Conservation (phyloP, 2,329 filamentous ascomycete species). For the Fusarium sp. region DNA sequence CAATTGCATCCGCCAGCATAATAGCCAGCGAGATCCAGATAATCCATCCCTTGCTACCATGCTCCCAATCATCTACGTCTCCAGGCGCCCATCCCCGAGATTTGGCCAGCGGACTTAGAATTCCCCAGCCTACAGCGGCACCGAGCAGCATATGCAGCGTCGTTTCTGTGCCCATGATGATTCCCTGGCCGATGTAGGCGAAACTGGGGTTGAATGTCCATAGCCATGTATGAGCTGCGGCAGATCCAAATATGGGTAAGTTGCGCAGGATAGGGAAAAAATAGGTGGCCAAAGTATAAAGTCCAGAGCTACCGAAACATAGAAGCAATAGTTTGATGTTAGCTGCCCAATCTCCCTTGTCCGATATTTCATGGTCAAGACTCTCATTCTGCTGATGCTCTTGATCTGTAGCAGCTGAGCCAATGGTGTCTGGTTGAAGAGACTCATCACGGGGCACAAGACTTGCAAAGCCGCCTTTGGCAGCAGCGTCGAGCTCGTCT, state of each 20-base stretch:
- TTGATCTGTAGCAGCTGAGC: slow-evolving; percentile 44
- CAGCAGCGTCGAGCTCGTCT: slow-evolving; percentile 53
- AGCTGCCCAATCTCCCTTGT: slow-evolving; percentile 55
- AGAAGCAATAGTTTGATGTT: slow-evolving; percentile 68
- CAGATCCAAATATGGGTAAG: slow-evolving; percentile 85
- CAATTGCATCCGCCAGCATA: slow-evolving; percentile 93
- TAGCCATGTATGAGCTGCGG: slow-evolving; percentile 83
- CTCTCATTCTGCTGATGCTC: slow-evolving; percentile 56
- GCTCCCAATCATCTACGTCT: slow-evolving; percentile 87
- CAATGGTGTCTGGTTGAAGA: slow-evolving; percentile 41
- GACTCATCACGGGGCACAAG: slow-evolving; percentile 54
- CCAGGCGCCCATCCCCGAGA: slow-evolving; percentile 89
- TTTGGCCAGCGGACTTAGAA: slow-evolving; percentile 92
- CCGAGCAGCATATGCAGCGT: slow-evolving; percentile 96
- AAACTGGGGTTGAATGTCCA: slow-evolving; percentile 97
- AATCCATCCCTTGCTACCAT: slow-evolving; percentile 97
- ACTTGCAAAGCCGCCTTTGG: slow-evolving; percentile 59
- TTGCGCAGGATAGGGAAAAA: slow-evolving; percentile 88
- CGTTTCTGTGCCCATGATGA: slow-evolving; percentile 97
- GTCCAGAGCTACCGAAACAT: slow-evolving; percentile 70
- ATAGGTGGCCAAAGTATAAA: slow-evolving; percentile 86
- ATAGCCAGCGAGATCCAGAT: slow-evolving; percentile 97
- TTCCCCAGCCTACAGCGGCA: slow-evolving; percentile 88
- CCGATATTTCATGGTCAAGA: slow-evolving; percentile 25
- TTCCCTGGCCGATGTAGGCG: slow-evolving; percentile 97